Conservation (phyloP, 495 filamentous ascomycete genomes). For the Penicillium mononematosum region DNA sequence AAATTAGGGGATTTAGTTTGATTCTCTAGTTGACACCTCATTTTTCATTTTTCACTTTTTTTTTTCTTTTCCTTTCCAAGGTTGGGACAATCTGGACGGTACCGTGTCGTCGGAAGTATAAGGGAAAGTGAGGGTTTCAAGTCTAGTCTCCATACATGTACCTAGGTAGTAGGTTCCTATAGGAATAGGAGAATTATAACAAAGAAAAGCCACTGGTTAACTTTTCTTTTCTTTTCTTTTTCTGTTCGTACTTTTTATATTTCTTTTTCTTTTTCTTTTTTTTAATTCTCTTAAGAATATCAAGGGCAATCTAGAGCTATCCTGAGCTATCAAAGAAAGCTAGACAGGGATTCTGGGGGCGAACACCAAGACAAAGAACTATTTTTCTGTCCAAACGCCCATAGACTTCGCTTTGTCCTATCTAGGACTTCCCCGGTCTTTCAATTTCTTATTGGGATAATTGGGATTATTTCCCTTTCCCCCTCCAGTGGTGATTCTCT, state of each 20-base stretch:
- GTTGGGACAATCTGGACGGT: not conserved
- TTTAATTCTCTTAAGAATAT: slow-evolving; percentile 23
- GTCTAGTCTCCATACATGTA: not conserved
- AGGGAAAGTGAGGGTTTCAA: not conserved
- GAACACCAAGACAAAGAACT: slow-evolving; percentile 18
- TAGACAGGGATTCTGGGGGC: slow-evolving; percentile 16
- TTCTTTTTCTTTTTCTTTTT: slow-evolving; percentile 17
- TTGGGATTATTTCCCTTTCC: slow-evolving; percentile 7
- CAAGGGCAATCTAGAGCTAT: slow-evolving; percentile 17
- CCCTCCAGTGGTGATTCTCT: not conserved
- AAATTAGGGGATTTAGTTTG: not conserved
- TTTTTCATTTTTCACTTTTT: not conserved
- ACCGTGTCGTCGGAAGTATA: slow-evolving; percentile 1
- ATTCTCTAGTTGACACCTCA: not conserved
- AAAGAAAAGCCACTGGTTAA: not conserved
- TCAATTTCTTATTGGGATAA: slow-evolving; percentile 10
- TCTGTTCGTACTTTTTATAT: not conserved
- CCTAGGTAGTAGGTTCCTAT: too few relatives aligned
- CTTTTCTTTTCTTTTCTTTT: not conserved
- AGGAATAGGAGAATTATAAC: slow-evolving; percentile 1
- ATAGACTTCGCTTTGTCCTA: slow-evolving; percentile 22
- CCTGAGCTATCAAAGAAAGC: slow-evolving; percentile 31
- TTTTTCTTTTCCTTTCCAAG: not conserved
- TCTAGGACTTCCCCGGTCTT: not conserved
- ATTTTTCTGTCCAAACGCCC: slow-evolving; percentile 14